Conservation (phyloP, 768 basidiomycete species). For the Leccinum subgranulosum region DNA sequence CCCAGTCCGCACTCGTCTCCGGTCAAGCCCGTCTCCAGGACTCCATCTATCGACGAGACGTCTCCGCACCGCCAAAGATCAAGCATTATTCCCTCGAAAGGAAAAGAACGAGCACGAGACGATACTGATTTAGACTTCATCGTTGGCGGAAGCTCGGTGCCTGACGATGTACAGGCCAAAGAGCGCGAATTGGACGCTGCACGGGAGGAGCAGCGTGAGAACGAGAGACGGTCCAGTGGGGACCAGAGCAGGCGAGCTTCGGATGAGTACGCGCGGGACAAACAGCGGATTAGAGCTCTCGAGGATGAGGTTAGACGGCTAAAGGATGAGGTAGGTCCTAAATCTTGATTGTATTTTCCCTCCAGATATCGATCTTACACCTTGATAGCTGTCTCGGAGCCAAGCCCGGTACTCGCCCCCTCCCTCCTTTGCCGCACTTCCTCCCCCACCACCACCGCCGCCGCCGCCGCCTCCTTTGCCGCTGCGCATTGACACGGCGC, state of each 20-base stretch:
- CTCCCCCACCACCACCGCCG: slow-evolving; percentile 46
- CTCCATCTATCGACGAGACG: slow-evolving; percentile 18
- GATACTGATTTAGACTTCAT: slow-evolving; percentile 28
- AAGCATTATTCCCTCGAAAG: slow-evolving; percentile 31
- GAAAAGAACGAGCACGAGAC: slow-evolving; percentile 43
- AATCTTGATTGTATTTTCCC: neutral
- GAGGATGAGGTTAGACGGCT: slow-evolving; percentile 64
- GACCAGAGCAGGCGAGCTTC: slow-evolving; percentile 29
- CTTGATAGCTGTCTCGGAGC: slow-evolving; percentile 45
- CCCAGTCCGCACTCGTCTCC: slow-evolving; percentile 43
- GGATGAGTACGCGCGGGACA: slow-evolving; percentile 52
- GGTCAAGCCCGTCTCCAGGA: slow-evolving; percentile 22
- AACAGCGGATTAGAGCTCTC: slow-evolving; percentile 58
- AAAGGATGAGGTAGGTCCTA: slow-evolving; percentile 48
- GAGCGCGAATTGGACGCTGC: slow-evolving; percentile 59
- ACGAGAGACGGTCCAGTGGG: slow-evolving; percentile 39
- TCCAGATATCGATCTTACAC: neutral
- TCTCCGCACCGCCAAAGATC: slow-evolving; percentile 2
- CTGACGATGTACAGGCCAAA: slow-evolving; percentile 52
- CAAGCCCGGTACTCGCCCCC: slow-evolving; percentile 18
- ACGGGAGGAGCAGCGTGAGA: slow-evolving; percentile 46
- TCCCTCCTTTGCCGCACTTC: slow-evolving; percentile 31
- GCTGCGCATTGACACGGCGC: slow-evolving; percentile 29
- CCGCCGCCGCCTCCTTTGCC: slow-evolving; percentile 37
- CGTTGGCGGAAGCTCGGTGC: slow-evolving; percentile 40